Percentiles rank a stretch among this genome's conserved stretches.
Conservation (phyloP, 2,329 filamentous ascomycete genomes). For the Scedosporium boydii region DNA sequence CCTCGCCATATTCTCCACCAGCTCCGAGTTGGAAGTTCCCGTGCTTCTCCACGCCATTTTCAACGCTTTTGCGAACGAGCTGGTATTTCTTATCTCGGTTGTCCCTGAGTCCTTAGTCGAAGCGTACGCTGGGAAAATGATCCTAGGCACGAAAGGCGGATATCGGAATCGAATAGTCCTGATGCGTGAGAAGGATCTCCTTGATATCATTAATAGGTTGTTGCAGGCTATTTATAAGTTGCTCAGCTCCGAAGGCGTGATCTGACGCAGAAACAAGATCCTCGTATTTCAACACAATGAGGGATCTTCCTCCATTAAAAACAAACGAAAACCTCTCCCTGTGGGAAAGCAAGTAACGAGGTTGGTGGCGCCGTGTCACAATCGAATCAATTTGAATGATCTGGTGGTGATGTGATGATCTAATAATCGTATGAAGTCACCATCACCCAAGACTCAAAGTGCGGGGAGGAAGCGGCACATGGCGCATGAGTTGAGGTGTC, state of each 20-base stretch:
- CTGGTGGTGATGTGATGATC: neutral
- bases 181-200: neutral
- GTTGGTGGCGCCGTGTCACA: neutral
- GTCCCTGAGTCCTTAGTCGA: neutral
- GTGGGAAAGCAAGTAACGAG: neutral
- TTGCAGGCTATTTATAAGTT: neutral
- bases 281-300: too few species aligned
- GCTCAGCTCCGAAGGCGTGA: too few species aligned
- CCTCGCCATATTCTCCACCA: conserved; percentile 68
- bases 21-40: conserved; percentile 60
- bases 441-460: neutral
- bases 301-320: too few species aligned
- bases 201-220: neutral
- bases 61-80: conserved; percentile 7
- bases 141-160: neutral
- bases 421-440: neutral
- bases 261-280: too few species aligned
- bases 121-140: neutral
- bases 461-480: neutral
- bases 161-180: neutral
- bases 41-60: conserved; percentile 87
- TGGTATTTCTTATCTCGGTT: neutral
- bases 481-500: neutral
- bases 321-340: neutral
- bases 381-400: neutral